Evolutionary conservation across 345 rosid species (phyloP), one percentile per base, ranked within the genome.

Genomic region (Pugionium dolabratum): DNA sequence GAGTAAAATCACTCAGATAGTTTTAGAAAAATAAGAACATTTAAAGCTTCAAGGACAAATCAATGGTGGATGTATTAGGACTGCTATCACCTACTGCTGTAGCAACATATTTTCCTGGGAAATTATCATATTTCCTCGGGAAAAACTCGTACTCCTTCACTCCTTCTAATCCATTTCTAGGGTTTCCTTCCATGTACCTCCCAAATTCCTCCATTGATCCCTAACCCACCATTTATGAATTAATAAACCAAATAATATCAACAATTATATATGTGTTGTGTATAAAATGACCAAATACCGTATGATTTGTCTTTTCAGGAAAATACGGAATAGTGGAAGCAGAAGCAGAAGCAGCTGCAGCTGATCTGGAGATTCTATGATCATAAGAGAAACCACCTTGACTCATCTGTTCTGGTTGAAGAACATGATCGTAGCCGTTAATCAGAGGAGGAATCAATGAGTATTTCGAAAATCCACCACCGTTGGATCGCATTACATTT

Each of bases 21-120:
- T 43, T 26, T 40, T 61, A 27, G 11, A 66, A 64, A 18, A 71
- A 34, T n/a, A 27, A 50, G 34, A 53, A 36, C 61, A 61, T 53
- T 46, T 63, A 87, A 80, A 88, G 98, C 85, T 83, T 91, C 72
- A 91, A 89, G 47, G 98, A 87, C 86, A 91, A 71, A 82, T 91
- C 98, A 78, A 91, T 71, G 66, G 82, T 76, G 69, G 90, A 50
- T 54, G 49, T 27, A 6, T 29, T 60, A 51, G 52, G 44, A 52
- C 73, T 54, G 56, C 26, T 67, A 35, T 61, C 73, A 73, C 59
- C 73, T 53, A 66, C n/a, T 53, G 72, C 45, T 65, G 56, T 70
- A 67, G 74, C 34, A 9, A 43, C 37, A 31, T 65, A 57, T 25
- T 72, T 80, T 56, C 80, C 87, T 46, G 83, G 59, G 29, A 74